A percentile compares a stretch with the other conserved stretches of the same genome.
phyloP scores from a whole-genome alignment of 805 yeast genomes.

The Sugiyamaella smithiae region DNA sequence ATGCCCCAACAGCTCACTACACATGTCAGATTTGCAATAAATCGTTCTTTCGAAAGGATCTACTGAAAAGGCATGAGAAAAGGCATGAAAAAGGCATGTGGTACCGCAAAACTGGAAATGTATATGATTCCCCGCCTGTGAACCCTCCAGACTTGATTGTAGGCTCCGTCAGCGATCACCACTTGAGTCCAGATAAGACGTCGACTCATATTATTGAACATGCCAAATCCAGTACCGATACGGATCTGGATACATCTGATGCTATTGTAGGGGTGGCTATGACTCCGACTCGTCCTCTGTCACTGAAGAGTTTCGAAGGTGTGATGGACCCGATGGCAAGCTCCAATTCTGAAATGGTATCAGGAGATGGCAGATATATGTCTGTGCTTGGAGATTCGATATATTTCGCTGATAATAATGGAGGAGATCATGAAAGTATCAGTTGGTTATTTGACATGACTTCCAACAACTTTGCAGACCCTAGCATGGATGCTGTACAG shows the following conservation, averaged over 20 bases:
- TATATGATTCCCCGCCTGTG: background rate
- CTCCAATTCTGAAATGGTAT: background rate
- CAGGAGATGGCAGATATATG: slow-evolving; percentile 1
- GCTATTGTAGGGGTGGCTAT: background rate
- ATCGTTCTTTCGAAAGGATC: slow-evolving; percentile 51
- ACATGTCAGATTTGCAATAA: slow-evolving; percentile 40
- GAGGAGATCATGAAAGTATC: slow-evolving; percentile 15
- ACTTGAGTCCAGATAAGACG: background rate
- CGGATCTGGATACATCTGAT: background rate
- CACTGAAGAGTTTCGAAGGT: background rate
- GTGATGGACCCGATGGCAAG: background rate
- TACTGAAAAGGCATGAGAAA: slow-evolving; percentile 50
- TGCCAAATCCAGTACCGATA: background rate
- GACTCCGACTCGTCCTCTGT: background rate
- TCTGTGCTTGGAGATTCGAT: slow-evolving; percentile 1
- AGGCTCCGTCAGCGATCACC: too few species aligned
- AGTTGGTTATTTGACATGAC: slow-evolving; percentile 28
- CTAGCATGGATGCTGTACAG: background rate
- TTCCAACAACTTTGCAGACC: background rate
- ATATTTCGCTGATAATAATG: background rate
- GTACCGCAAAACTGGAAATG: slow-evolving; percentile 17
- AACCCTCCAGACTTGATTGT: too few species aligned
- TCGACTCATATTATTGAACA: background rate
- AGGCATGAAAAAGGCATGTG: slow-evolving; percentile 21
- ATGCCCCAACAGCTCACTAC: slow-evolving; percentile 19